These are phyloP conservation scores for Parmelia sp. DNA, from an alignment of 495 filamentous ascomycete genomes.

Conservation along the genomic window DNA sequence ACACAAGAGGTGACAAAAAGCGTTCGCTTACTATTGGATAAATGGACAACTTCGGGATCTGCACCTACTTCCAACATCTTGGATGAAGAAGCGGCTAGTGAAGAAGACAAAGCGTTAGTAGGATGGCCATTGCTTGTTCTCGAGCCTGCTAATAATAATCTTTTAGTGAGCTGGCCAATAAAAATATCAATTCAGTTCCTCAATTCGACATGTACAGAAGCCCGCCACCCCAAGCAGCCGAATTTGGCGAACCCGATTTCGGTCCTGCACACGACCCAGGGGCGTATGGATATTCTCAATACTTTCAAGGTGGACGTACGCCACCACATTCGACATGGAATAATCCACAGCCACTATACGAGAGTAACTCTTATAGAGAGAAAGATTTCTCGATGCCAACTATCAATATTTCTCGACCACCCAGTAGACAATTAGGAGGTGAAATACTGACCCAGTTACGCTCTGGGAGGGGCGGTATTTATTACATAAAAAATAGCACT, in stretches of 20 bases:
- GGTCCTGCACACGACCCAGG: background rate
- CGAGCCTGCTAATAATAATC: background rate
- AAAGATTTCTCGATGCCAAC: background rate
- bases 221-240: background rate
- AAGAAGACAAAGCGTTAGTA: background rate
- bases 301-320: background rate
- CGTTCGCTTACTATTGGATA: conserved; percentile 6
- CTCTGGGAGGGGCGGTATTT: background rate
- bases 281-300: background rate
- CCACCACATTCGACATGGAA: background rate
- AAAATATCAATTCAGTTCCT: background rate
- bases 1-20: background rate
- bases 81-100: conserved; percentile 1
- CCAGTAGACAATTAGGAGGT: background rate
- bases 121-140: background rate
- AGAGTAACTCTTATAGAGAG: background rate
- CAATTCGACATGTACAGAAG: background rate
- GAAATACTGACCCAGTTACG: background rate
- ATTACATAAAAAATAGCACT: background rate
- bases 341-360: background rate
- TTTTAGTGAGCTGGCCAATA: conserved; percentile 1
- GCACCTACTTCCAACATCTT: background rate
- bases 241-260: too few species aligned
- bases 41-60: conserved; percentile 4
- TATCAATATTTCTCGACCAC: background rate